These are phyloP conservation scores for Plasmodium fragile DNA, from an alignment of 169 alveolate species.

Conservation along the genomic window DNA sequence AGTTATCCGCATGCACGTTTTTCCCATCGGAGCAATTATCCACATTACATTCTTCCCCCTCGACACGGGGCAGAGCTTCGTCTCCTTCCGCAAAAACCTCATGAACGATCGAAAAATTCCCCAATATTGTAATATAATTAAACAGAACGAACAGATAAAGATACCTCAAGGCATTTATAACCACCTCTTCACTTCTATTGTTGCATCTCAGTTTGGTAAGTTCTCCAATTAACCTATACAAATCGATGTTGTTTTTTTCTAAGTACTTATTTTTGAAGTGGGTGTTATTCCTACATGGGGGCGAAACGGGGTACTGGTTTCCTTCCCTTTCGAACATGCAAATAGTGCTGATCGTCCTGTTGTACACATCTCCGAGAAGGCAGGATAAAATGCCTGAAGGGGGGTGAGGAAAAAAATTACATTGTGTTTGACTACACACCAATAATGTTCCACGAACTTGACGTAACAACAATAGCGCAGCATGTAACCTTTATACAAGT, in stretches of 20 bases:
- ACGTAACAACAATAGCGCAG: neutral
- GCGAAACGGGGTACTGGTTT: constrained; percentile 5
- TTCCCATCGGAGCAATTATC: neutral
- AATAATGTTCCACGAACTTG: neutral
- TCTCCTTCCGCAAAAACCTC: neutral
- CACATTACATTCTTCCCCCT: neutral
- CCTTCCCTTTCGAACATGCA: neutral
- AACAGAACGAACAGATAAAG: constrained; percentile 43
- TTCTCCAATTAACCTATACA: constrained; percentile 26
- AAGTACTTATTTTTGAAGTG: neutral
- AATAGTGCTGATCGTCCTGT: constrained; percentile 17
- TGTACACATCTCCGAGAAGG: constrained; percentile 48
- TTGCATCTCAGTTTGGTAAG: neutral
- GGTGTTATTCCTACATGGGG: neutral
- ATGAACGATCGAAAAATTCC: neutral
- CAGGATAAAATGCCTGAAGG: constrained; percentile 40
- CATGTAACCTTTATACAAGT: constrained; percentile 23
- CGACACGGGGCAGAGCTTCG: neutral
- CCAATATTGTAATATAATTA: constrained; percentile 24
- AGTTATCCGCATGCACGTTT: neutral
- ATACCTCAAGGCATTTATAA: constrained; percentile 13
- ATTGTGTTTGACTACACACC: neutral
- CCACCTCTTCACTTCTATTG: constrained; percentile 18
- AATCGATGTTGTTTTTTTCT: constrained; percentile 34
- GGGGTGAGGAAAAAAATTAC: neutral